Evolutionary conservation across 495 filamentous ascomycete genomes (phyloP).

Genomic region (Podospora fimiseda): DNA sequence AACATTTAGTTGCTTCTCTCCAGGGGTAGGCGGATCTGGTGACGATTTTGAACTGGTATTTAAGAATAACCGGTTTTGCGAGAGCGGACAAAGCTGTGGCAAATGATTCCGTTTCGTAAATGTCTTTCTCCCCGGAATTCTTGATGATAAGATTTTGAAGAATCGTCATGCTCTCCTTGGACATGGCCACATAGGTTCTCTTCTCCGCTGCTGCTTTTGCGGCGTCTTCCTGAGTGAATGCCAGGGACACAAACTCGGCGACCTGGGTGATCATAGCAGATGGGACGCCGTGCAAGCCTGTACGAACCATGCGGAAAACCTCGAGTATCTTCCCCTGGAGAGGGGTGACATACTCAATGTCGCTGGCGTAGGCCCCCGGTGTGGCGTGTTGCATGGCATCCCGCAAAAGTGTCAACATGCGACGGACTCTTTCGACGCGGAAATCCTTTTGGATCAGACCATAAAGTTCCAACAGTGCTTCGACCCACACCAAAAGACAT

Average conservation of each 20-base stretch:
- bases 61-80: slow-evolving; percentile 59
- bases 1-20: slow-evolving; percentile 67
- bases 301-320: slow-evolving; percentile 62
- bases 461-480: slow-evolving; percentile 71
- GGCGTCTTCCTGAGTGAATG: slow-evolving; percentile 43
- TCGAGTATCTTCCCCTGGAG: slow-evolving; percentile 71
- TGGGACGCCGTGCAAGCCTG: slow-evolving; percentile 60
- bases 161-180: slow-evolving; percentile 66
- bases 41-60: slow-evolving; percentile 60
- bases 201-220: slow-evolving; percentile 33
- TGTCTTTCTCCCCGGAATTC: slow-evolving; percentile 55
- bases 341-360: slow-evolving; percentile 75
- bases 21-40: slow-evolving; percentile 61
- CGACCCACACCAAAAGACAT: slow-evolving; percentile 71
- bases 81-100: slow-evolving; percentile 56
- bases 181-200: slow-evolving; percentile 81
- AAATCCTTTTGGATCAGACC: slow-evolving; percentile 64
- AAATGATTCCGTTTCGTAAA: slow-evolving; percentile 60
- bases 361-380: slow-evolving; percentile 68
- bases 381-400: slow-evolving; percentile 53
- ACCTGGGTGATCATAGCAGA: slow-evolving; percentile 61
- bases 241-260: slow-evolving; percentile 61
- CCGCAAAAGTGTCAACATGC: slow-evolving; percentile 56
- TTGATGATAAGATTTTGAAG: slow-evolving; percentile 57
- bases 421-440: slow-evolving; percentile 50